Conservation (phyloP, 192 early-diverging fungal genomes). For the Radiomyces spectabilis region DNA sequence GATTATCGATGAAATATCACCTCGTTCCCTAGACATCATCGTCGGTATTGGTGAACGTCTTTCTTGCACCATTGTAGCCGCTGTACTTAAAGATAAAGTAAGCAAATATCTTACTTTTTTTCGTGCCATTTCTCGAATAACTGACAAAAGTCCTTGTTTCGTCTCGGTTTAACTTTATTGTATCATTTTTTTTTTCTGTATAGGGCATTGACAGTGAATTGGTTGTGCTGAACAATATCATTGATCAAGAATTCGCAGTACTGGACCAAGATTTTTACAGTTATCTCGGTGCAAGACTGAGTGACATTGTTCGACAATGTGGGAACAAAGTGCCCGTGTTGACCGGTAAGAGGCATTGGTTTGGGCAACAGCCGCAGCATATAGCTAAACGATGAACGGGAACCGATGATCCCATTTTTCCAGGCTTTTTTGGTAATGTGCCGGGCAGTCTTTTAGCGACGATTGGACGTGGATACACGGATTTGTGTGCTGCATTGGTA, state of each 20-base stretch:
- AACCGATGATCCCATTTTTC: not conserved
- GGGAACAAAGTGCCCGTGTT: conserved; percentile 67
- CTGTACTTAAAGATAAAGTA: conserved; percentile 52
- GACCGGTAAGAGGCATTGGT: conserved; percentile 34
- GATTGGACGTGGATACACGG: conserved; percentile 91
- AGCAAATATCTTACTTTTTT: no score
- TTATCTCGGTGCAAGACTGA: conserved; percentile 59
- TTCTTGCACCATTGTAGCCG: conserved; percentile 73
- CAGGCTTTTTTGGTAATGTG: conserved; percentile 84
- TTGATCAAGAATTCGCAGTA: conserved; percentile 62
- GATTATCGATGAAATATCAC: conserved; percentile 89
- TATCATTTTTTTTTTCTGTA: not conserved
- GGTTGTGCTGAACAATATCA: conserved; percentile 69
- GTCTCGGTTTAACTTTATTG: no score
- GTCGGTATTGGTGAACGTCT: conserved; percentile 84
- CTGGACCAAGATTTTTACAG: conserved; percentile 86
- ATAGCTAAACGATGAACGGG: not conserved
- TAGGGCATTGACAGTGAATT: conserved; percentile 76
- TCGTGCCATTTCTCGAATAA: no score
- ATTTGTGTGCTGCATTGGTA: conserved; percentile 83
- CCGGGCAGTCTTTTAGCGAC: conserved; percentile 77
- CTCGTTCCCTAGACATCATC: conserved; percentile 86
- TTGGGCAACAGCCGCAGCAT: not conserved
- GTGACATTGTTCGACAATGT: conserved; percentile 32
- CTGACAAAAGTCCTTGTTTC: no score